Evolutionary conservation across 176 grass and related monocot genomes (phyloP).

Genomic region (Oryza punctata): DNA sequence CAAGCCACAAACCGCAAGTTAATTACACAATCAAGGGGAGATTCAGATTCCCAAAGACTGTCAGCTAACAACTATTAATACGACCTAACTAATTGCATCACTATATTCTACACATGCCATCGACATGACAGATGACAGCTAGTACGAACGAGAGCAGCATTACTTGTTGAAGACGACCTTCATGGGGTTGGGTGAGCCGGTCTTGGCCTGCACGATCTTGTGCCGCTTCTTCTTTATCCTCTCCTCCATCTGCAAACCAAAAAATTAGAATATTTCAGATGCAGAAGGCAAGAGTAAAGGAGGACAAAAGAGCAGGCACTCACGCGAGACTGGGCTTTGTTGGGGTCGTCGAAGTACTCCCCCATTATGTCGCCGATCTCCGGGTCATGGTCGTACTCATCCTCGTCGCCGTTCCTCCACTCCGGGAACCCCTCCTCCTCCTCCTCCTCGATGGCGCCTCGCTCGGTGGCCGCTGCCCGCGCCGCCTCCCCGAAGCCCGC

Average conservation of each 20-base stretch:
- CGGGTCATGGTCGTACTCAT: conserved; percentile 72
- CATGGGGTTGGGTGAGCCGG: conserved; percentile 70
- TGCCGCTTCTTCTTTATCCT: conserved; percentile 83
- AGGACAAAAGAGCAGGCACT: conserved; percentile 5
- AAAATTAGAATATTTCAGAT: conserved; percentile 1
- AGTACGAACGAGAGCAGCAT: conserved; percentile 2
- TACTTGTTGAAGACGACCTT: conserved; percentile 94
- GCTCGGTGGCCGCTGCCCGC: neutral
- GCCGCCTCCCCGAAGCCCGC: neutral
- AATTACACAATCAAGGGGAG: conserved; percentile 15
- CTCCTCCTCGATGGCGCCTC: conserved; percentile 20
- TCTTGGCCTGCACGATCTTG: conserved; percentile 90
- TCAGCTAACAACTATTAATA: neutral
- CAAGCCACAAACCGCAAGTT: neutral
- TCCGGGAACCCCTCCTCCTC: conserved; percentile 32
- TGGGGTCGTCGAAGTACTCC: conserved; percentile 78
- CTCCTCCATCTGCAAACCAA: conserved; percentile 73
- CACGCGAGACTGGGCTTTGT: conserved; percentile 78
- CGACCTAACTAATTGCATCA: conserved; percentile 1
- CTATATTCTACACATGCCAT: neutral
- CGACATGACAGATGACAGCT: neutral
- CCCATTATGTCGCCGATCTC: conserved; percentile 84
- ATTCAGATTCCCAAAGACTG: neutral
- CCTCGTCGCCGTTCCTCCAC: conserved; percentile 8
- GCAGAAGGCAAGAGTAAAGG: neutral